Conservation (phyloP, 208 protist genomes). For the Crithidia sp. region DNA sequence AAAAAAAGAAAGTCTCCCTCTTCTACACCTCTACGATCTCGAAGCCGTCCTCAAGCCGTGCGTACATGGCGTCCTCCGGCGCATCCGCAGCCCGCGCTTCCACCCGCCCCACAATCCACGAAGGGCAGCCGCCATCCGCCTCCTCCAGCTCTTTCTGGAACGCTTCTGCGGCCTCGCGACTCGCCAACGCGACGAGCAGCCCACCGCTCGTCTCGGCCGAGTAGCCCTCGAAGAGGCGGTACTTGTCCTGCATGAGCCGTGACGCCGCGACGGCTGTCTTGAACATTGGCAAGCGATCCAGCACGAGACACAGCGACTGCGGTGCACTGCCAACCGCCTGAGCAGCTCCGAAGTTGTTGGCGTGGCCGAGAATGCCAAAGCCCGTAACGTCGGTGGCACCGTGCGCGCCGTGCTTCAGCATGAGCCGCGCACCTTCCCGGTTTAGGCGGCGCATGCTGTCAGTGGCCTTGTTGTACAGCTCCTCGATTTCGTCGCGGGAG, state of each 20-base stretch:
- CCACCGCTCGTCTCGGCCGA: constrained; percentile 96
- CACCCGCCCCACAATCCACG: constrained; percentile 91
- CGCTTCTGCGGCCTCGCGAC: constrained; percentile 49
- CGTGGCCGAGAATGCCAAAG: constrained; percentile 97
- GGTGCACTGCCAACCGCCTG: constrained; percentile 49
- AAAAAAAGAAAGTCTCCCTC: neutral
- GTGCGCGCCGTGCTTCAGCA: constrained; percentile 88
- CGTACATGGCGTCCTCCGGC: constrained; percentile 38
- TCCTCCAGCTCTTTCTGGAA: constrained; percentile 77
- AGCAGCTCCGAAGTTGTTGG: constrained; percentile 90
- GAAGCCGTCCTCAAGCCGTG: constrained; percentile 53
- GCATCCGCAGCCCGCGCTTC: constrained; percentile 18
- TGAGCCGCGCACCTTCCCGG: constrained; percentile 80
- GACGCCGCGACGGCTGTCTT: constrained; percentile 80
- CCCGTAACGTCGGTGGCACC: constrained; percentile 97
- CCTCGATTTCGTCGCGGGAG: constrained; percentile 65
- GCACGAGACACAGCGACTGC: constrained; percentile 66
- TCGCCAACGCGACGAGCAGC: constrained; percentile 87
- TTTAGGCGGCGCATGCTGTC: constrained; percentile 94
- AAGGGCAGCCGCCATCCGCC: constrained; percentile 65
- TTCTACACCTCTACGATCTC: constrained; percentile 67
- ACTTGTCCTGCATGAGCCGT: constrained; percentile 81
- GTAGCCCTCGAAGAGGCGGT: constrained; percentile 89
- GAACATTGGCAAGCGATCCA: constrained; percentile 91
- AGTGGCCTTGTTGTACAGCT: constrained; percentile 76